Conservation (phyloP, 176 grass and related monocot species). For the Triticum monococcum region DNA sequence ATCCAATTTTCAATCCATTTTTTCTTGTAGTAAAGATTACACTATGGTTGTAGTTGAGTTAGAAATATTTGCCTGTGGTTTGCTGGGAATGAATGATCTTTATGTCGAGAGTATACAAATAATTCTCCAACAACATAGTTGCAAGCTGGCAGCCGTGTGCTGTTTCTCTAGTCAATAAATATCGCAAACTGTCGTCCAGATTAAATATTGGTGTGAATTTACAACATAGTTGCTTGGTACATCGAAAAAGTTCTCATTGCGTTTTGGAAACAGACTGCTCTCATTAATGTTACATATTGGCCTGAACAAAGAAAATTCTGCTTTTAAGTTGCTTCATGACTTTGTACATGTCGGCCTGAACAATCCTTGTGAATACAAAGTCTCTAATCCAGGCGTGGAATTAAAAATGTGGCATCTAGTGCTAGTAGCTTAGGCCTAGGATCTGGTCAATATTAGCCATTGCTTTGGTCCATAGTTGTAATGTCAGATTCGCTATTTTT, state of each 20-base stretch:
- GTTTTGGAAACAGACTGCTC: not conserved
- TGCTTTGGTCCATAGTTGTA: constrained; percentile 18
- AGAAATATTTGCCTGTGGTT: not conserved
- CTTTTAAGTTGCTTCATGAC: constrained; percentile 11
- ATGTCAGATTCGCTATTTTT: not conserved
- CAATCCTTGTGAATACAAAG: not conserved
- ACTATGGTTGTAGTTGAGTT: constrained; percentile 13
- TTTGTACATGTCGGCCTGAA: not conserved
- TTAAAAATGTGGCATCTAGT: not conserved
- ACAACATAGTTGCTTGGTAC: constrained; percentile 16
- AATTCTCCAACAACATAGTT: not conserved
- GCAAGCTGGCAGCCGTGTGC: not conserved
- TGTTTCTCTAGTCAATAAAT: not conserved
- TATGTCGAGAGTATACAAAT: not conserved
- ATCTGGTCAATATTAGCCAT: constrained; percentile 5
- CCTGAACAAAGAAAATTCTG: not conserved
- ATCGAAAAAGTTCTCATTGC: constrained; percentile 1
- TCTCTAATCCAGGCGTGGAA: not conserved
- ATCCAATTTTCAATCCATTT: constrained; percentile 2
- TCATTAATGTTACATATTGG: not conserved
- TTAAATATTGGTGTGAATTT: not conserved
- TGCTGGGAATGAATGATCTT: not conserved
- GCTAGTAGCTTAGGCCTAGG: not conserved
- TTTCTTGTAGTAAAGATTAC: not conserved
- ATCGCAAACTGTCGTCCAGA: not conserved